Percentiles rank a stretch among this genome's conserved stretches.
Conservation (phyloP, 129 eudicot species). For the Flaveria brownii region DNA sequence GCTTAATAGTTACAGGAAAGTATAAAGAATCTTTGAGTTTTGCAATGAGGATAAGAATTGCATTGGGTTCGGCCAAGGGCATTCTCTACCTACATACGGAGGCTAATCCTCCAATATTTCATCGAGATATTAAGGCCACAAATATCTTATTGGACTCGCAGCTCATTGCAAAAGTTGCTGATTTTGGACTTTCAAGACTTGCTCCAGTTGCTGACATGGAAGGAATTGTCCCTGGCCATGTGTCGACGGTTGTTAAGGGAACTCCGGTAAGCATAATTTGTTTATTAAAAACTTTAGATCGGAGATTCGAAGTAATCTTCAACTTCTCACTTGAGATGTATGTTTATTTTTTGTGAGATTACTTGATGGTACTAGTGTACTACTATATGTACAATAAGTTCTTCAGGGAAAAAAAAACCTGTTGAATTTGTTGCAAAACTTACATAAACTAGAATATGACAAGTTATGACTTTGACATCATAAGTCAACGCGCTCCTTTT, state of each 20-base stretch:
- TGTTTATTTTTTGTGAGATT: not conserved
- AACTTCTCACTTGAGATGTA: not conserved
- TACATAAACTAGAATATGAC: not conserved
- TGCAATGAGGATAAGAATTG: slow-evolving; percentile 58
- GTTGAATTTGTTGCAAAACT: not conserved
- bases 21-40: slow-evolving; percentile 61
- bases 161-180: slow-evolving; percentile 78
- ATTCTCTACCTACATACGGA: slow-evolving; percentile 82
- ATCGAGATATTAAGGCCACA: slow-evolving; percentile 86
- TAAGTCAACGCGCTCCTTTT: not conserved
- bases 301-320: slow-evolving; percentile 21
- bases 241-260: slow-evolving; percentile 90
- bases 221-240: slow-evolving; percentile 71
- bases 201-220: slow-evolving; percentile 82
- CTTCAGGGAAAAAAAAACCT: not conserved
- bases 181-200: slow-evolving; percentile 82
- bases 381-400: not conserved
- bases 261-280: slow-evolving; percentile 60
- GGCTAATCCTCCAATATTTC: slow-evolving; percentile 95
- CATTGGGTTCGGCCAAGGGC: slow-evolving; percentile 84
- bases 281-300: slow-evolving; percentile 10
- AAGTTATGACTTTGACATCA: slow-evolving; percentile 22
- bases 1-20: slow-evolving; percentile 44
- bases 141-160: slow-evolving; percentile 73
- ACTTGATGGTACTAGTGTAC: not conserved